phyloP scores from a whole-genome alignment of 2,329 filamentous ascomycete genomes.

The Colletotrichum graminicola region DNA sequence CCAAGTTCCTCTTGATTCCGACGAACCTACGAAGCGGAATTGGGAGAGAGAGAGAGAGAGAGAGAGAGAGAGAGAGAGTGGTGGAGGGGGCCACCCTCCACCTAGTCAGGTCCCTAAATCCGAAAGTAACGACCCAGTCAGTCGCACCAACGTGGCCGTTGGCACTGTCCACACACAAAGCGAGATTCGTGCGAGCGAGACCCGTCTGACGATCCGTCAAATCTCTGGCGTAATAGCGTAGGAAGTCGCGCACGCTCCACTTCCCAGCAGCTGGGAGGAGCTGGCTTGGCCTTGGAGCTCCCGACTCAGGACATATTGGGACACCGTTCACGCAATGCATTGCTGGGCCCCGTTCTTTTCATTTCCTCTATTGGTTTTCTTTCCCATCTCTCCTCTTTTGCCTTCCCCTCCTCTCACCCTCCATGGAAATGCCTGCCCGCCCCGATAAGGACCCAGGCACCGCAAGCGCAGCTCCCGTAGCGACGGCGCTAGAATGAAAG shows the following conservation, averaged over 20 bases:
- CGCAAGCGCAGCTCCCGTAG: constrained; percentile 1
- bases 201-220: constrained; percentile 24
- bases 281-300: not conserved
- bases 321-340: constrained; percentile 36
- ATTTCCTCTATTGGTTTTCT: too few relatives aligned
- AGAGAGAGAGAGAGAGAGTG: too few relatives aligned
- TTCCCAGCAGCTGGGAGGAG: constrained; percentile 2
- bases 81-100: not conserved
- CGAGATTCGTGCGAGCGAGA: constrained; percentile 21
- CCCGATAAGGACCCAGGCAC: constrained; percentile 21
- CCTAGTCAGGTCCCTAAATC: constrained; percentile 11
- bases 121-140: constrained; percentile 11
- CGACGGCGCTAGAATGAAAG: constrained; percentile 19
- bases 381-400: not conserved
- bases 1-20: not conserved
- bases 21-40: constrained; percentile 1
- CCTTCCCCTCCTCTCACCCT: not conserved
- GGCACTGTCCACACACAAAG: constrained; percentile 5
- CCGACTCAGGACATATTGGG: constrained; percentile 25
- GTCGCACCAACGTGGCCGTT: constrained; percentile 16
- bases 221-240: constrained; percentile 18
- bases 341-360: constrained; percentile 19
- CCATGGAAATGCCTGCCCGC: constrained; percentile 38
- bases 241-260: constrained; percentile 13
- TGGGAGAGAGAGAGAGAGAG: not conserved